Conservation (phyloP, 495 filamentous ascomycete genomes). For the Neurospora terricola region DNA sequence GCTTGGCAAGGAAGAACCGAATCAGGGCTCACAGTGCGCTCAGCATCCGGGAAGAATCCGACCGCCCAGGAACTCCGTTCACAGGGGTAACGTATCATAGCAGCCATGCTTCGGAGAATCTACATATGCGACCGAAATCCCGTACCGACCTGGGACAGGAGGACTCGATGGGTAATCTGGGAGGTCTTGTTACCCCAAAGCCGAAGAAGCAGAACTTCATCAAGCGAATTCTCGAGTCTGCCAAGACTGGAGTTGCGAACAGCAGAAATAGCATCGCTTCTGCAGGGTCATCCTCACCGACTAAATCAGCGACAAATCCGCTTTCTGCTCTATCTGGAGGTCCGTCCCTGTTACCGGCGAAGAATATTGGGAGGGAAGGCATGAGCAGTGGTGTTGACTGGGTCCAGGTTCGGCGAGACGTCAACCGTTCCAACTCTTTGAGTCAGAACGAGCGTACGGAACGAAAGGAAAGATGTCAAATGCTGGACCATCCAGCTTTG, state of each 20-base stretch:
- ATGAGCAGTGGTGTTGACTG: conserved; percentile 64
- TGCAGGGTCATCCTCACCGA: conserved; percentile 31
- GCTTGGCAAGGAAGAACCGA: conserved; percentile 64
- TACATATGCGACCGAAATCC: conserved; percentile 34
- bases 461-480: conserved; percentile 82
- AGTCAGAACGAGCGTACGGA: conserved; percentile 81
- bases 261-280: conserved; percentile 75
- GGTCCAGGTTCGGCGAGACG: conserved; percentile 91
- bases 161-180: conserved; percentile 44
- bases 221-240: conserved; percentile 90
- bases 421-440: conserved; percentile 87
- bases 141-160: conserved; percentile 34
- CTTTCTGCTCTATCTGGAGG: conserved; percentile 5
- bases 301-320: not conserved
- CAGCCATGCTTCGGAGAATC: conserved; percentile 59
- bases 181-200: conserved; percentile 74
- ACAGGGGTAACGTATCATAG: conserved; percentile 76
- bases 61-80: conserved; percentile 60
- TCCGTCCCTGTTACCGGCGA: conserved; percentile 31
- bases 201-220: conserved; percentile 90
- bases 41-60: conserved; percentile 40
- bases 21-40: conserved; percentile 42
- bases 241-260: conserved; percentile 86
- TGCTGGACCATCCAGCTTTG: conserved; percentile 84
- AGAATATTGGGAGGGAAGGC: conserved; percentile 53